These are phyloP conservation scores for Camelina neglecta DNA, from an alignment of 345 rosid genomes.

Conservation along the genomic window DNA sequence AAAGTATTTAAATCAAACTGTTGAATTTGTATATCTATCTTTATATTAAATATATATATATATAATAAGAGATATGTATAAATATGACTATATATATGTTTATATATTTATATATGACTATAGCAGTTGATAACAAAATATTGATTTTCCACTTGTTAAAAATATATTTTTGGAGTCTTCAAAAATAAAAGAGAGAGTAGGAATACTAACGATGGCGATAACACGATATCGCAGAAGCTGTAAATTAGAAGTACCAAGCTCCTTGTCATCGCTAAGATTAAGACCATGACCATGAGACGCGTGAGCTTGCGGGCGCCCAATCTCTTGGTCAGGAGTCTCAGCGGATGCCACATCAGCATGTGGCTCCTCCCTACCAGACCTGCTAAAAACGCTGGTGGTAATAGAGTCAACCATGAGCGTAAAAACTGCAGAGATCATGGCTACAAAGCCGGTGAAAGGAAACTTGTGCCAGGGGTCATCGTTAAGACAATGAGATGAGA, in stretches of 20 bases:
- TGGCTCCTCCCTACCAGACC: neutral
- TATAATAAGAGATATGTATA: no score
- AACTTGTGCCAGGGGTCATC: constrained; percentile 57
- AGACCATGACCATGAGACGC: constrained; percentile 45
- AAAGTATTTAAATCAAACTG: no score
- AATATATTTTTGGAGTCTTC: no score
- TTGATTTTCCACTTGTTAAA: no score
- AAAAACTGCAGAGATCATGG: constrained; percentile 51
- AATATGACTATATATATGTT: no score
- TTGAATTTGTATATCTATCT: no score
- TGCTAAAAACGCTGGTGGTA: constrained; percentile 49
- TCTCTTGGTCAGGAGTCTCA: constrained; percentile 41
- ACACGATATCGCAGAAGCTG: constrained; percentile 55
- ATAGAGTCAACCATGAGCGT: constrained; percentile 56
- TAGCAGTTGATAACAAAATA: no score
- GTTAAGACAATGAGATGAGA: constrained; percentile 51
- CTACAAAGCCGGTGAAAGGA: constrained; percentile 55
- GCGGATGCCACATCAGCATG: constrained; percentile 22
- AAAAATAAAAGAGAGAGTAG: neutral
- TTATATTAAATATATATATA: no score
- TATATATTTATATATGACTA: no score
- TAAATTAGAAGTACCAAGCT: constrained; percentile 12
- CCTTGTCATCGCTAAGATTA: constrained; percentile 1
- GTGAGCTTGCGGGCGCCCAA: constrained; percentile 3
- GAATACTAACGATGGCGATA: constrained; percentile 46